Conservation (phyloP, 2,329 filamentous ascomycete genomes). For the Trichoderma sp. region DNA sequence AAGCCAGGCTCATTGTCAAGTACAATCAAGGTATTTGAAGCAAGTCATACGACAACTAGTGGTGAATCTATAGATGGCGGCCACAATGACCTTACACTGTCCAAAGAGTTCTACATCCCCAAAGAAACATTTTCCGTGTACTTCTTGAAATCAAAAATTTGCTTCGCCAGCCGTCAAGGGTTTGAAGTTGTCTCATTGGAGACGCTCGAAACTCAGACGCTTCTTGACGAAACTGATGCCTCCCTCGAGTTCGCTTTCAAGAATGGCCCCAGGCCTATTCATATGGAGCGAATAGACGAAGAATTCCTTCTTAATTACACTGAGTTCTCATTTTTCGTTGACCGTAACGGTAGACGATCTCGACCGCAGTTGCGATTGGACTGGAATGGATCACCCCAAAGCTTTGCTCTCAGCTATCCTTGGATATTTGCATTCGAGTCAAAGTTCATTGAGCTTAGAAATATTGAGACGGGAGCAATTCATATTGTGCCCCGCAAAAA, state of each 20-base stretch:
- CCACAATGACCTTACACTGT: background rate
- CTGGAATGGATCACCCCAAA: background rate
- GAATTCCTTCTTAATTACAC: background rate
- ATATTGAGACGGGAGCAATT: background rate
- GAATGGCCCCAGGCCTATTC: background rate
- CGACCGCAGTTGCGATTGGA: background rate
- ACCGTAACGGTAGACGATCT: background rate
- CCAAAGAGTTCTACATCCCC: background rate
- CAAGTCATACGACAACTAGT: background rate
- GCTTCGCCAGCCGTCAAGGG: background rate
- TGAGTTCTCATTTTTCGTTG: background rate
- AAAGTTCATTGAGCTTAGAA: background rate
- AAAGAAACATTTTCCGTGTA: background rate
- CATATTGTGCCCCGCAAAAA: background rate
- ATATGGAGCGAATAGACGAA: background rate
- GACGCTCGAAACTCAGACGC: background rate
- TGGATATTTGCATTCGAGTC: background rate
- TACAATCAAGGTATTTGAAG: background rate
- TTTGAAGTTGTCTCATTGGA: background rate
- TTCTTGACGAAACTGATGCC: background rate
- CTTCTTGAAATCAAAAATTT: background rate
- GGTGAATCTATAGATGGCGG: background rate
- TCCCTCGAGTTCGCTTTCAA: background rate
- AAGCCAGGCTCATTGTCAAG: background rate
- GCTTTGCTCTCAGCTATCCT: background rate